phyloP scores from a whole-genome alignment of 2,329 filamentous ascomycete genomes.

The Ceratocystiopsis brevicomis region DNA sequence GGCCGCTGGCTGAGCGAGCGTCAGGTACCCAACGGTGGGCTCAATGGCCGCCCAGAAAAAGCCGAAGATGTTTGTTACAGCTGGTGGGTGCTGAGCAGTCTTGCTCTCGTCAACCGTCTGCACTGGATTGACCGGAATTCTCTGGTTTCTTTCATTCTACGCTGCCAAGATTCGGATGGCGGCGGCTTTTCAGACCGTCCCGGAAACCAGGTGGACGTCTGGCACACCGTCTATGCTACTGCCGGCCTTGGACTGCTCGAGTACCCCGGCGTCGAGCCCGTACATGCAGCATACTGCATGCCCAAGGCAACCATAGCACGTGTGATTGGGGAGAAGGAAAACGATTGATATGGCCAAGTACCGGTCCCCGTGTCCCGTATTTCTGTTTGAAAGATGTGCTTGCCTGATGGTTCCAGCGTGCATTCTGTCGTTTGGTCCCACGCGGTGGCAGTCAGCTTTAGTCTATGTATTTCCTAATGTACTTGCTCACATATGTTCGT shows the following conservation, averaged over 20 bases:
- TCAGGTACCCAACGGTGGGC: conserved; percentile 67
- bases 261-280: conserved; percentile 54
- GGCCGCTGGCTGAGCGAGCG: conserved; percentile 86
- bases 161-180: conserved; percentile 66
- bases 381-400: too few relatives aligned
- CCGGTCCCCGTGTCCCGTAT: too few relatives aligned
- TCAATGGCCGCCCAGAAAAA: conserved; percentile 93
- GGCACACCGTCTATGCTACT: conserved; percentile 80
- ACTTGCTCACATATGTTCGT: neutral
- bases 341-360: too few relatives aligned
- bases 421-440: too few relatives aligned
- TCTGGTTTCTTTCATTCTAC: conserved; percentile 64
- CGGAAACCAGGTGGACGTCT: conserved; percentile 91
- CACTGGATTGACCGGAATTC: conserved; percentile 86
- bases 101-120: conserved; percentile 70
- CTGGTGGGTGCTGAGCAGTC: conserved; percentile 92
- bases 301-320: conserved; percentile 47
- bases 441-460: too few relatives aligned
- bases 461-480: too few relatives aligned
- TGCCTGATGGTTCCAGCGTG: too few relatives aligned
- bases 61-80: conserved; percentile 94
- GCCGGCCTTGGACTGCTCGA: conserved; percentile 72
- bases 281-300: conserved; percentile 81
- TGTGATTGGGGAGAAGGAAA: conserved; percentile 26
- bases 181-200: conserved; percentile 84